Evolutionary conservation across 83 land plant species (phyloP).

Genomic region (Diphasiastrum complanatum): DNA sequence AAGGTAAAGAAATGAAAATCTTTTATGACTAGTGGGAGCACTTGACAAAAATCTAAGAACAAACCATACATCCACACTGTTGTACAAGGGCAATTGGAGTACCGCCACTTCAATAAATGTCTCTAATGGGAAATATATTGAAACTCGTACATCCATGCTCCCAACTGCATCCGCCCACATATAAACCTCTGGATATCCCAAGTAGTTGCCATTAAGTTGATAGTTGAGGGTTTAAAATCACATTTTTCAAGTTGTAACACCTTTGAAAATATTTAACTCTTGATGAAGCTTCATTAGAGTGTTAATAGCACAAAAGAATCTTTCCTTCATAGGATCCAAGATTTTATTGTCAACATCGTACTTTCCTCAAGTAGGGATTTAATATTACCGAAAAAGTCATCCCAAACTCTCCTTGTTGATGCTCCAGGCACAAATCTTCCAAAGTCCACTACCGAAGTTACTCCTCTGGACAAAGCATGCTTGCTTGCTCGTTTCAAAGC

Average conservation of each 20-base stretch:
- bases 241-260: too few relatives aligned
- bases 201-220: too few relatives aligned
- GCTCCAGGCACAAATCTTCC: constrained; percentile 75
- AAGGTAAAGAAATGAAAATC: too few relatives aligned
- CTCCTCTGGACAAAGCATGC: constrained; percentile 59
- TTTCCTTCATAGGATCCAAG: background rate
- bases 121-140: constrained; percentile 74
- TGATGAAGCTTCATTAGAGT: background rate
- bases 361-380: too few relatives aligned
- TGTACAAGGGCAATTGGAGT: constrained; percentile 1
- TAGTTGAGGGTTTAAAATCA: too few relatives aligned
- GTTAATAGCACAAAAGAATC: background rate
- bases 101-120: constrained; percentile 73
- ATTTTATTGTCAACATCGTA: too few relatives aligned
- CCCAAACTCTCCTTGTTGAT: constrained; percentile 53
- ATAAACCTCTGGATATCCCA: constrained; percentile 97
- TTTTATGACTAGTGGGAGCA: too few relatives aligned
- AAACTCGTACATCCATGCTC: constrained; percentile 57
- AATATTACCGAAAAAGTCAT: constrained; percentile 74
- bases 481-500: constrained; percentile 69
- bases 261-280: background rate
- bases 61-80: background rate
- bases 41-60: background rate
- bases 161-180: constrained; percentile 67
- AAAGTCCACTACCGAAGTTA: constrained; percentile 82